Percentiles rank a stretch among this genome's conserved stretches.
These are phyloP conservation scores for Fragaria iinumae DNA, from an alignment of 306 rosid species.

Conservation along the genomic window DNA sequence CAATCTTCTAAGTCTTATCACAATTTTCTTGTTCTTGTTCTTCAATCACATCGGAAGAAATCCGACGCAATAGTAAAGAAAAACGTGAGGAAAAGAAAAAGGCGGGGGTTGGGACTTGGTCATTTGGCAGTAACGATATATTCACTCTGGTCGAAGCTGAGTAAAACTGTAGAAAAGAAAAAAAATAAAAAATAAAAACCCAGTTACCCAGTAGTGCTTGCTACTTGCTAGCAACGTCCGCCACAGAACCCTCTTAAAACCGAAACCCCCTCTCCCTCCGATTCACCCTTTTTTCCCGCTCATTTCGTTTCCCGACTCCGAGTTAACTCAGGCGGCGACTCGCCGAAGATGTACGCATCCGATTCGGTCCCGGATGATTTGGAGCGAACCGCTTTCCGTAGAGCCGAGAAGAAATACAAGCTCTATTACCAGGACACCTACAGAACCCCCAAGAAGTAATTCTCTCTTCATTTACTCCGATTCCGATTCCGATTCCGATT, in stretches of 20 bases:
- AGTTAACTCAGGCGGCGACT: background rate
- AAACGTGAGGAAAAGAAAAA: background rate
- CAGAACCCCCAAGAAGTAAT: conserved; percentile 57
- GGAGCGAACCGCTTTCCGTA: conserved; percentile 83
- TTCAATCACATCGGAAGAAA: background rate
- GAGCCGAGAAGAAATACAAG: conserved; percentile 93
- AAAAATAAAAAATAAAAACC: background rate
- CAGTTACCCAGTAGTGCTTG: background rate
- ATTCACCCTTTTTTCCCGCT: background rate
- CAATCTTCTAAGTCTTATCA: background rate
- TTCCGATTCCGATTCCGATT: background rate
- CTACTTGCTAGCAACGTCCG: background rate
- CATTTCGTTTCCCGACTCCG: background rate
- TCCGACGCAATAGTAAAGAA: background rate
- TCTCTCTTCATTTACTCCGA: background rate
- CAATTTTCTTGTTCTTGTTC: background rate
- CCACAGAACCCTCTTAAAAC: background rate
- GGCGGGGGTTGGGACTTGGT: background rate
- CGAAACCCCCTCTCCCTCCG: background rate
- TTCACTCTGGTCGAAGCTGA: background rate
- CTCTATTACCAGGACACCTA: conserved; percentile 68
- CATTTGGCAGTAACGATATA: conserved; percentile 6
- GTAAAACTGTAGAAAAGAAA: background rate
- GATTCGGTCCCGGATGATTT: conserved; percentile 48
- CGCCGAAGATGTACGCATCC: conserved; percentile 60